Evolutionary conservation across 2,329 filamentous ascomycete genomes (phyloP).

Genomic region (Colletotrichum godetiae): DNA sequence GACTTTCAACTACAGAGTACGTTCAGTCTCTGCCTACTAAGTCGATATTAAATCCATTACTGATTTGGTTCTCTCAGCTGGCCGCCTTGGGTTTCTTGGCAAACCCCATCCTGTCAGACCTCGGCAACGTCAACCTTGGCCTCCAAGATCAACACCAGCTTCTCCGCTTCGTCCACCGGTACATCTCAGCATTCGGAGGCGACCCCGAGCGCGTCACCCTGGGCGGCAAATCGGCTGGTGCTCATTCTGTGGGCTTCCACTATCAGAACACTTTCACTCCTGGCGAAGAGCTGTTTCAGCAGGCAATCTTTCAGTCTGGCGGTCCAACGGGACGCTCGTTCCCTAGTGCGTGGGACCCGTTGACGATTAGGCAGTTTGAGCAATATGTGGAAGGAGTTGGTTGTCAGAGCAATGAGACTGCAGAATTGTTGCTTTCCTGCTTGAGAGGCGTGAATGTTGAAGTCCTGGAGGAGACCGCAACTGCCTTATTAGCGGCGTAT

Average conservation of each 20-base stretch:
- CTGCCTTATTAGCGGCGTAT: slow-evolving; percentile 4
- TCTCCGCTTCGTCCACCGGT: slow-evolving; percentile 63
- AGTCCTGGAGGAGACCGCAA: slow-evolving; percentile 42
- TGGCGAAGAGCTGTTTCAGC: slow-evolving; percentile 46
- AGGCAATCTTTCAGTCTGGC: slow-evolving; percentile 50
- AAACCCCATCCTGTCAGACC: slow-evolving; percentile 50
- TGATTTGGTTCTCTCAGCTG: not conserved
- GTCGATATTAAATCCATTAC: rapidly evolving
- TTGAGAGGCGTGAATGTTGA: slow-evolving; percentile 49
- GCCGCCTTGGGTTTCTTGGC: slow-evolving; percentile 55
- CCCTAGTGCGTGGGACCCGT: slow-evolving; percentile 46
- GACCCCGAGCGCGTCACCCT: slow-evolving; percentile 63
- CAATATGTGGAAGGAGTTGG: slow-evolving; percentile 43
- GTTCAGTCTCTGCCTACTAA: not conserved
- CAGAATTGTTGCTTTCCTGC: slow-evolving; percentile 50
- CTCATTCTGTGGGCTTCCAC: slow-evolving; percentile 51
- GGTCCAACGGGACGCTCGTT: slow-evolving; percentile 51
- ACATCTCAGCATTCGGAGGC: slow-evolving; percentile 66
- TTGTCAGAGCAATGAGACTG: slow-evolving; percentile 41
- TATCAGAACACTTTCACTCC: slow-evolving; percentile 50
- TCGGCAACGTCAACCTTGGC: slow-evolving; percentile 60
- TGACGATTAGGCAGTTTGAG: slow-evolving; percentile 47
- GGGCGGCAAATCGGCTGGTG: slow-evolving; percentile 65
- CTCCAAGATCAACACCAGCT: slow-evolving; percentile 64
- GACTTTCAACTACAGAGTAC: slow-evolving; percentile 43